These are phyloP conservation scores for Mucuna pruriens DNA, from an alignment of 306 rosid genomes.

Conservation along the genomic window DNA sequence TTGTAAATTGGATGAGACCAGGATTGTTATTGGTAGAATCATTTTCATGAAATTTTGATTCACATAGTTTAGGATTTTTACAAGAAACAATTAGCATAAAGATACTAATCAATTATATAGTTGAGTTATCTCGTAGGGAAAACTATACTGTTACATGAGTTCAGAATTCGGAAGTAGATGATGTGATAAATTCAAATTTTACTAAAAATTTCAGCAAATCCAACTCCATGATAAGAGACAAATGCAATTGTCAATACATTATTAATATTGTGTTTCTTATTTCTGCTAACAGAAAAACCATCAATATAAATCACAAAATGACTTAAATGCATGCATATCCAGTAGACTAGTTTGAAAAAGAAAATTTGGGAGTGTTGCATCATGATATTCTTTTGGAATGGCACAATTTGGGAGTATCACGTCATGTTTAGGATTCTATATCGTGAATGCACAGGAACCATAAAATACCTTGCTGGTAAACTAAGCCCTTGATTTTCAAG, in stretches of 20 bases:
- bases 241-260: not conserved
- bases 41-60: not conserved
- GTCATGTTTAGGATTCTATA: not conserved
- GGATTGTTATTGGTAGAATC: not conserved
- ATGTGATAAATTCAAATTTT: not conserved
- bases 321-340: constrained; percentile 5
- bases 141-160: not conserved
- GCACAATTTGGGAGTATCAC: not conserved
- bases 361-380: not conserved
- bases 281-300: not conserved
- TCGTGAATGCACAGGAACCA: constrained; percentile 2
- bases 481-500: constrained; percentile 69
- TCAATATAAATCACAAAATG: constrained; percentile 1
- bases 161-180: not conserved
- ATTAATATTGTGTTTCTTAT: not conserved
- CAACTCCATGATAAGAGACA: constrained; percentile 20
- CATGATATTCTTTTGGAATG: constrained; percentile 7
- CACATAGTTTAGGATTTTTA: not conserved
- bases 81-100: not conserved
- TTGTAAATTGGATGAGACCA: not conserved
- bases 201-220: not conserved
- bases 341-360: not conserved
- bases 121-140: not conserved
- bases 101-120: not conserved
- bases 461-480: constrained; percentile 79